phyloP scores from a whole-genome alignment of 495 filamentous ascomycete species.

The Penicilliopsis zonata region DNA sequence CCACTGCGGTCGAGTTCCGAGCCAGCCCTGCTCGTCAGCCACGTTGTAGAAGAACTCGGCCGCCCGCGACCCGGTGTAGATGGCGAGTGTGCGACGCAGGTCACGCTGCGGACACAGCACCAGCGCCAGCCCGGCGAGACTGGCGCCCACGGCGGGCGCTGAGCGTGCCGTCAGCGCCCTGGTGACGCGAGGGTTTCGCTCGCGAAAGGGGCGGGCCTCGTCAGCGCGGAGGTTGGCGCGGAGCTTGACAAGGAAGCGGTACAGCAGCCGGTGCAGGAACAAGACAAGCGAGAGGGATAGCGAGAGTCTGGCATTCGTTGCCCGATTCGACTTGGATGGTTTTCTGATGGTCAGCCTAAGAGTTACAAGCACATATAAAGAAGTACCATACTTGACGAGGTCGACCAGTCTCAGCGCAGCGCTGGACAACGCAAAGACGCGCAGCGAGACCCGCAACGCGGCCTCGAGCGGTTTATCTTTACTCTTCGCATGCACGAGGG shows the following conservation, averaged over 20 bases:
- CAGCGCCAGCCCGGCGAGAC: slow-evolving; percentile 70
- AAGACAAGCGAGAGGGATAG: slow-evolving; percentile 73
- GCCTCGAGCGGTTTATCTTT: slow-evolving; percentile 72
- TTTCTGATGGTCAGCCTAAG: slow-evolving; percentile 17
- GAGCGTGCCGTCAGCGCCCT: slow-evolving; percentile 64
- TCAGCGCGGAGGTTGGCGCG: slow-evolving; percentile 65
- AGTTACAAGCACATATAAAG: neutral
- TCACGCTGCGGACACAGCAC: slow-evolving; percentile 68
- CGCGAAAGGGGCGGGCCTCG: slow-evolving; percentile 62
- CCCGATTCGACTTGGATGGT: slow-evolving; percentile 43
- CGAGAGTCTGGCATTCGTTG: slow-evolving; percentile 63
- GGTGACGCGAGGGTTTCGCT: slow-evolving; percentile 67
- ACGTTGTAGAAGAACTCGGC: slow-evolving; percentile 81
- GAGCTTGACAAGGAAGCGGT: slow-evolving; percentile 77
- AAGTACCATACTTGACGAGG: slow-evolving; percentile 34
- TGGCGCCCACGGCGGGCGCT: slow-evolving; percentile 80
- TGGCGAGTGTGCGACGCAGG: slow-evolving; percentile 63
- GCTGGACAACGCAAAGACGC: slow-evolving; percentile 63
- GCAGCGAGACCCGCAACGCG: slow-evolving; percentile 62
- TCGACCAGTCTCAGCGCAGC: slow-evolving; percentile 59
- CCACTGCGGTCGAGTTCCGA: slow-evolving; percentile 72
- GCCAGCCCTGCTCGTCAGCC: slow-evolving; percentile 66
- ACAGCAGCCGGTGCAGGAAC: slow-evolving; percentile 76
- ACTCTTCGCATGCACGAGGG: slow-evolving; percentile 38
- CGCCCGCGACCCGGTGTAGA: slow-evolving; percentile 66